Base-by-base conservation (phyloP, 2,329 filamentous ascomycete genomes). In the Stenocarpella maydis region DNA sequence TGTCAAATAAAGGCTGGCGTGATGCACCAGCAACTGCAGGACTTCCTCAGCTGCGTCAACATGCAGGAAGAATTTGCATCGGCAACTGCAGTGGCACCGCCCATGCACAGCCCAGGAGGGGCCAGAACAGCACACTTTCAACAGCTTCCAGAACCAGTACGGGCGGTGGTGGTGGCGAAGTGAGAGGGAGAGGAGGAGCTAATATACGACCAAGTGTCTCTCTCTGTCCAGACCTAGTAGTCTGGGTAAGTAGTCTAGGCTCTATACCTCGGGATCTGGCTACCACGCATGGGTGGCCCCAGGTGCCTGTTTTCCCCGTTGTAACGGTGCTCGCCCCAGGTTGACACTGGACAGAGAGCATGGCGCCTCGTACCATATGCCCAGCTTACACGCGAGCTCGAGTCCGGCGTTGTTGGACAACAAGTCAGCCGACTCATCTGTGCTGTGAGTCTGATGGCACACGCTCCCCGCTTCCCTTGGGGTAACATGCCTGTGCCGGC, bases 61-160 rank as follows among this genome's bases (percentile, higher is more conserved):
- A 26, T 58, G 52, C 65, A 67, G 53, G 50, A 41, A 37, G 28
- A 52, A 37, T 50, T 24, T 68, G 66, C 53, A 55, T 45, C 66
- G 55, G 55, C 66, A 65, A 68, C 66, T 58, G 54, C 54, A 10
- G 54, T 58, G 37, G 55, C 39, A 61, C 55, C 43, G 43, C 66
- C 55, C 24, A 34, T 14, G 37, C 41, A 37, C n/a, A 64, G 53
- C 9, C 28, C 21, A 45, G 19, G 37, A 50, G 39, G 45, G 54
- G 31, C 66, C 52, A 37, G 58, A 63, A 19, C 58, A 63, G 28
- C n/a, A 19, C 28, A 49, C 24, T 37, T 19, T 28, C 41, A 47
- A 47, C 43, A 47, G 26, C 26, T 24, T 17, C 6, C 41, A 47
- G 55, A 28, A 10, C 55, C 39, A 21, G 55, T 39, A 8, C 55